Conservation (phyloP, 1,139 yeast genomes). For the Arxiozyma bovina region DNA sequence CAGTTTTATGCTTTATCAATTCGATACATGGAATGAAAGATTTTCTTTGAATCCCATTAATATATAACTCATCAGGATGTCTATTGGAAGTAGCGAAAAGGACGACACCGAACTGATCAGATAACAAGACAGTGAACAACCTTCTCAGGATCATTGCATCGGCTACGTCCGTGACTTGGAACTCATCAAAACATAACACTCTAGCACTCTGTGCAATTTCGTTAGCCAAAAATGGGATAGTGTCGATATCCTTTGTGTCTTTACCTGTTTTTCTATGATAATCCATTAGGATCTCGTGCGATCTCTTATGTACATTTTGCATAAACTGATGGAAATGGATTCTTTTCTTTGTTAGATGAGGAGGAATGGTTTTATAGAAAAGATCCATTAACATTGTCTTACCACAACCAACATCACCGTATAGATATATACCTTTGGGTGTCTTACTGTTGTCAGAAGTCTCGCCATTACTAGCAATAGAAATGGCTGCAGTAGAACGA, state of each 20-base stretch:
- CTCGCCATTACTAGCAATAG: neutral
- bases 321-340: slow-evolving; percentile 94
- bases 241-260: slow-evolving; percentile 61
- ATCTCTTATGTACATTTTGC: slow-evolving; percentile 85
- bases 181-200: slow-evolving; percentile 88
- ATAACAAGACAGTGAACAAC: slow-evolving; percentile 51
- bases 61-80: slow-evolving; percentile 86
- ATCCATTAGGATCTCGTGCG: slow-evolving; percentile 50
- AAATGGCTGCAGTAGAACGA: too few species aligned
- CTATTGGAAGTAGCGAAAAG: slow-evolving; percentile 91
- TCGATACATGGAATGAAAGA: slow-evolving; percentile 89
- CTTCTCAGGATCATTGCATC: slow-evolving; percentile 93
- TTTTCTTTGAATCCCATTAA: slow-evolving; percentile 86
- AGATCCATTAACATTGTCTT: slow-evolving; percentile 97
- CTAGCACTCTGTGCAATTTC: slow-evolving; percentile 72
- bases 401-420: slow-evolving; percentile 98
- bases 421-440: slow-evolving; percentile 79
- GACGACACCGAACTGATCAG: slow-evolving; percentile 69
- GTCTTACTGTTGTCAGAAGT: slow-evolving; percentile 19
- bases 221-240: slow-evolving; percentile 75
- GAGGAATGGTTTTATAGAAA: slow-evolving; percentile 75
- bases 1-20: slow-evolving; percentile 60
- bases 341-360: slow-evolving; percentile 64
- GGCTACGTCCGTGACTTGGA: slow-evolving; percentile 94
- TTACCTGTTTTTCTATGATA: slow-evolving; percentile 17